These are phyloP conservation scores for Mitragyna speciosa DNA, from an alignment of 257 asterid species.

Conservation along the genomic window DNA sequence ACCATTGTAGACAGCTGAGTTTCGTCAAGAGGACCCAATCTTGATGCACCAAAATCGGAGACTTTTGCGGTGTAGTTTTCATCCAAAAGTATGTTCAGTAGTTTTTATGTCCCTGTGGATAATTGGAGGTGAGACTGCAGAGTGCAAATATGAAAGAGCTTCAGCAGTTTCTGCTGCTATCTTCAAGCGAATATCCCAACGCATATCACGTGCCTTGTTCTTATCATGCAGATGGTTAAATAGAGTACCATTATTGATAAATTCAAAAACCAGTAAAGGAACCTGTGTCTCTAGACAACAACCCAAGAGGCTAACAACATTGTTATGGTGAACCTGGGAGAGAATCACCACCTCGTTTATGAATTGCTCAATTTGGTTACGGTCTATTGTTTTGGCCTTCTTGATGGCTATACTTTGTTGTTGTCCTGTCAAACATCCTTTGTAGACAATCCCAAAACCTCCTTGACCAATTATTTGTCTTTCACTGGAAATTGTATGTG, in stretches of 20 bases:
- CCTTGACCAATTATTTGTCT: constrained; percentile 13
- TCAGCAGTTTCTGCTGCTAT: constrained; percentile 35
- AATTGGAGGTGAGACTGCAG: constrained; percentile 36
- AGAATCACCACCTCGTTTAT: constrained; percentile 35
- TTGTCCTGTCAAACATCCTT: constrained; percentile 12
- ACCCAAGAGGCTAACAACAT: constrained; percentile 37
- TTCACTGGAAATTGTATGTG: constrained; percentile 6
- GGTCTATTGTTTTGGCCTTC: constrained; percentile 9
- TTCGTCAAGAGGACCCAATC: constrained; percentile 23
- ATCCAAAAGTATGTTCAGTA: constrained; percentile 38
- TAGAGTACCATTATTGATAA: constrained; percentile 31
- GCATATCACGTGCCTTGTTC: constrained; percentile 9
- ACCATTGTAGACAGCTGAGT: constrained; percentile 28
- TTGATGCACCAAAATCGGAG: constrained; percentile 36
- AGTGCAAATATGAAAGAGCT: constrained; percentile 36
- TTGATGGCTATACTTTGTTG: constrained; percentile 4
- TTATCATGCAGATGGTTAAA: constrained; percentile 23
- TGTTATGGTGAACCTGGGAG: constrained; percentile 32
- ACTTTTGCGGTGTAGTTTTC: constrained; percentile 23
- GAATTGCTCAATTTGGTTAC: constrained; percentile 34
- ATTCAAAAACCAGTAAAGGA: constrained; percentile 37
- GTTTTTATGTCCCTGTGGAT: constrained; percentile 41
- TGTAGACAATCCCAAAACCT: constrained; percentile 16
- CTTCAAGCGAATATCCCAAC: constrained; percentile 31
- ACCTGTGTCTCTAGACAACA: constrained; percentile 30